phyloP scores from a whole-genome alignment of 2,329 filamentous ascomycete genomes.

The Talaromyces sp. region DNA sequence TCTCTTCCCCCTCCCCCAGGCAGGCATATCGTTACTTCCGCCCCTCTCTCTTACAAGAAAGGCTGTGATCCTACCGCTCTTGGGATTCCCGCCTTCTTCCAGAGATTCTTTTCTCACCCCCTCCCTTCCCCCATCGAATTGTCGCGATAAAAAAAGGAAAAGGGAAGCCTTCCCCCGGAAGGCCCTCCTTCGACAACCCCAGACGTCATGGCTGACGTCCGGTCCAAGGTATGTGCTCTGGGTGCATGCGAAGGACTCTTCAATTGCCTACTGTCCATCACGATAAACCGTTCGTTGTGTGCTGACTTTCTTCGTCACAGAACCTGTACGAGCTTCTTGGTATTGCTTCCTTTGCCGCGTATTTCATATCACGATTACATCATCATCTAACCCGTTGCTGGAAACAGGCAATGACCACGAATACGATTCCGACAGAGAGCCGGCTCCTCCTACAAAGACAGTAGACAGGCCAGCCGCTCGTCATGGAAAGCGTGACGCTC shows the following conservation, averaged over 20 bases:
- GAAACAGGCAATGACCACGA: conserved; percentile 63
- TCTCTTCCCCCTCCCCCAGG: conserved; percentile 11
- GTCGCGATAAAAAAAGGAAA: conserved; percentile 38
- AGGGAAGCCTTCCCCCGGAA: conserved; percentile 46
- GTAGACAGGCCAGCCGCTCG: conserved; percentile 77
- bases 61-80: conserved; percentile 24
- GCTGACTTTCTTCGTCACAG: conserved; percentile 47
- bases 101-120: conserved; percentile 19
- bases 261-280: conserved; percentile 5
- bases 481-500: conserved; percentile 81
- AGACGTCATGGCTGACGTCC: conserved; percentile 51
- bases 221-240: conserved; percentile 44
- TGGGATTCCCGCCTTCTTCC: conserved; percentile 32
- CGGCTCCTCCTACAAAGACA: conserved; percentile 77
- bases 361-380: conserved; percentile 23
- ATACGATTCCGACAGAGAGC: conserved; percentile 68
- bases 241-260: not conserved
- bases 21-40: conserved; percentile 4
- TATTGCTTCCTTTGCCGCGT: conserved; percentile 47
- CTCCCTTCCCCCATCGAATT: conserved; percentile 30
- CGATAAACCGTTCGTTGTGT: conserved; percentile 29
- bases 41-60: conserved; percentile 15
- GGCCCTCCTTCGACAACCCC: conserved; percentile 42
- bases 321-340: conserved; percentile 98
- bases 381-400: conserved; percentile 15